Conservation (phyloP, 805 yeast genomes). For the Martiniozyma abietophila region DNA sequence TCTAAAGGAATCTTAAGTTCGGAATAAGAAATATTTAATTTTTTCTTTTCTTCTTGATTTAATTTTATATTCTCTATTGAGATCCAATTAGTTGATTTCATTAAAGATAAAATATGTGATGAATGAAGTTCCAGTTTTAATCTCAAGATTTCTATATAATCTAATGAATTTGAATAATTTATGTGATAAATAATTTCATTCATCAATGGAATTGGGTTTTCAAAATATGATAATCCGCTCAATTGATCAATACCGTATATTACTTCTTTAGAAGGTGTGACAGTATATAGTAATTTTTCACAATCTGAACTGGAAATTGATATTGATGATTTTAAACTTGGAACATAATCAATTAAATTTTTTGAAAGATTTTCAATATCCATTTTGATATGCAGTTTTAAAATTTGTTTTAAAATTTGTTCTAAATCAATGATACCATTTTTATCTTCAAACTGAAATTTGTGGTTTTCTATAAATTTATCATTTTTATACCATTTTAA, state of each 20-base stretch:
- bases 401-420: conserved; percentile 28
- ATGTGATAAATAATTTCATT: conserved; percentile 25
- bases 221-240: conserved; percentile 36
- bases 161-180: conserved; percentile 20
- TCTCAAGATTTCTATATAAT: conserved; percentile 30
- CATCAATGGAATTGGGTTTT: conserved; percentile 35
- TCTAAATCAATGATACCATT: conserved; percentile 30
- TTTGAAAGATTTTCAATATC: conserved; percentile 27
- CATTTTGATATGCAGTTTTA: conserved; percentile 31
- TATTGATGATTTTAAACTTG: conserved; percentile 23
- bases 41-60: conserved; percentile 36
- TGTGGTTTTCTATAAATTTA: conserved; percentile 14
- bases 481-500: conserved; percentile 62
- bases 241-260: conserved; percentile 25
- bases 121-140: conserved; percentile 46
- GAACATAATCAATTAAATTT: conserved; percentile 22
- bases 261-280: conserved; percentile 23
- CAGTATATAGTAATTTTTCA: conserved; percentile 20
- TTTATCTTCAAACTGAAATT: conserved; percentile 25
- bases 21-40: conserved; percentile 29
- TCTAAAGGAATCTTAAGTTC: conserved; percentile 18
- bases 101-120: conserved; percentile 22
- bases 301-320: conserved; percentile 16
- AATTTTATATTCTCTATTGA: conserved; percentile 45
- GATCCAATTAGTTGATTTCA: conserved; percentile 63